These are phyloP conservation scores for Baorangia bicolor DNA, from an alignment of 768 basidiomycete genomes.

Conservation along the genomic window DNA sequence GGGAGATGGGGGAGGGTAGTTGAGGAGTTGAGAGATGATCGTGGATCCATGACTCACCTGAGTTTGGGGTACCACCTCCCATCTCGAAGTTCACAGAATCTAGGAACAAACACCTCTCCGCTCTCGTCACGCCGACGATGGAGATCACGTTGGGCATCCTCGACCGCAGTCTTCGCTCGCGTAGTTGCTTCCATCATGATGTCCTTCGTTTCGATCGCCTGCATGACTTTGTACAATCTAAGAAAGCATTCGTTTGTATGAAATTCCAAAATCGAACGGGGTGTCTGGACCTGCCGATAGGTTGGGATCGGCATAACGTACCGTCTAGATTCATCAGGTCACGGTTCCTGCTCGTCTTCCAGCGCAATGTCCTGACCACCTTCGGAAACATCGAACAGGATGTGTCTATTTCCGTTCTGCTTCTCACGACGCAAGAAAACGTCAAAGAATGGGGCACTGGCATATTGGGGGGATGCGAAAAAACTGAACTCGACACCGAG, in stretches of 20 bases:
- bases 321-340: slow-evolving; percentile 91
- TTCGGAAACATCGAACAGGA: slow-evolving; percentile 80
- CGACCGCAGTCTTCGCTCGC: slow-evolving; percentile 82
- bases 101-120: slow-evolving; percentile 65
- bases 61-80: slow-evolving; percentile 86
- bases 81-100: slow-evolving; percentile 76
- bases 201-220: slow-evolving; percentile 81
- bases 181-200: slow-evolving; percentile 98
- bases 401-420: slow-evolving; percentile 70
- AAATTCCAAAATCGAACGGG: neutral
- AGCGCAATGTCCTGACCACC: slow-evolving; percentile 73
- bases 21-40: too few relatives aligned
- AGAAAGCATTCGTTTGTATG: neutral
- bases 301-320: slow-evolving; percentile 33
- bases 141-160: slow-evolving; percentile 87
- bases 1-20: too few relatives aligned
- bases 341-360: slow-evolving; percentile 83
- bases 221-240: slow-evolving; percentile 70
- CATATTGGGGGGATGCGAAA: too few relatives aligned
- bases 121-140: slow-evolving; percentile 72
- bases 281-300: too few relatives aligned
- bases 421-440: too few relatives aligned
- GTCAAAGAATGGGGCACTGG: too few relatives aligned
- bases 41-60: slow-evolving; percentile 55
- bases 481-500: too few relatives aligned